phyloP scores from a whole-genome alignment of 805 yeast species.

The Saccharomycopsis capsularis region DNA sequence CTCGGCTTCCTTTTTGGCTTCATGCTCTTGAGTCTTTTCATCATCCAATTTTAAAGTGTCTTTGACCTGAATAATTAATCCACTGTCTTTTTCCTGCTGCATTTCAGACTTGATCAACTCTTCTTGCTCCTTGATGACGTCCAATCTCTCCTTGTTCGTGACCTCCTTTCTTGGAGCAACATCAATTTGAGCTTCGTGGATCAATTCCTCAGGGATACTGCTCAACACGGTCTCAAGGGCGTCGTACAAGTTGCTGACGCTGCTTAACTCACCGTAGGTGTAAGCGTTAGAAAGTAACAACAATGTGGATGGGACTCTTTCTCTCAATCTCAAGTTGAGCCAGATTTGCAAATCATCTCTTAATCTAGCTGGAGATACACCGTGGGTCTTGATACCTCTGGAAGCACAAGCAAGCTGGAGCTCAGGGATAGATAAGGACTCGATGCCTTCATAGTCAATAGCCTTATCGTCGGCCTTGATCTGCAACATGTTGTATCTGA shows the following conservation, averaged over 20 bases:
- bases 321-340: constrained; percentile 84
- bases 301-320: constrained; percentile 86
- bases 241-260: constrained; percentile 61
- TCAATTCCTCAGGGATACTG: constrained; percentile 90
- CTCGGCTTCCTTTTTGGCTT: constrained; percentile 3
- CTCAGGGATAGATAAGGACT: constrained; percentile 68
- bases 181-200: constrained; percentile 89
- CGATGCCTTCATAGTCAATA: constrained; percentile 91
- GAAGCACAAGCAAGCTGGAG: constrained; percentile 86
- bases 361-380: constrained; percentile 73
- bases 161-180: constrained; percentile 45
- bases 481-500: constrained; percentile 83
- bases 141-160: constrained; percentile 59
- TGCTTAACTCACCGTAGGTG: constrained; percentile 67
- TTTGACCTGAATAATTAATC: constrained; percentile 43
- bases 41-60: constrained; percentile 46
- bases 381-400: constrained; percentile 80
- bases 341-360: constrained; percentile 78
- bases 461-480: constrained; percentile 89
- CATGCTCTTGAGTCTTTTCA: neutral
- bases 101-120: constrained; percentile 80
- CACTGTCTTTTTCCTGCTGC: constrained; percentile 61
- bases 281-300: constrained; percentile 82
- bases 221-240: constrained; percentile 82
- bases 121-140: constrained; percentile 73